Base-by-base conservation (phyloP, 192 early-diverging fungal genomes). In the Umbelopsis ramanniana region DNA sequence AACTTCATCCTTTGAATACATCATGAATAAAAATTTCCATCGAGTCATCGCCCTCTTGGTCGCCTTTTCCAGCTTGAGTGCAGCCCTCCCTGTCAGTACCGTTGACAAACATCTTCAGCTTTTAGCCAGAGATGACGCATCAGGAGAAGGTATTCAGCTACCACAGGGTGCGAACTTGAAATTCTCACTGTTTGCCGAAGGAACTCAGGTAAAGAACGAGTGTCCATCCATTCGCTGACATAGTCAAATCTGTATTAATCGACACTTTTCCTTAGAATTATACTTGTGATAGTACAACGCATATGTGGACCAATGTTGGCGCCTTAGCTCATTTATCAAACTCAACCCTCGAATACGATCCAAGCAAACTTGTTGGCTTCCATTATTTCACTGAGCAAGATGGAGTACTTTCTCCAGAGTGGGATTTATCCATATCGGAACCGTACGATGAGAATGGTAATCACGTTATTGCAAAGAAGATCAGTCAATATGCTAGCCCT, bases 271-370 rank as follows among this genome's bases (percentile, higher is more conserved):
- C 2, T 29, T 38, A 68, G 46, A 68, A 68, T 10, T 68, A 68
- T 45, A 68, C 67, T 14, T 68, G 67, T 46, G 45, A 68, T 46
- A 4, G 37, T 10, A 21, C 67, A 24, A 46, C 67, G 2, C 10
- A 40, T 8, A 68, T 38, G 37, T 68, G 67, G 67, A 38, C 40
- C 4, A 23, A 23, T 10, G 45, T 68, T 19, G 67, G 67, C 0
- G 67, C 67, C 24, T 48, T 68, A 23, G 67, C 67, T 22, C 67
- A 48, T 47, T 17, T 68, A 24, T 68, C 67, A 1, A 68, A 68
- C 43, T 26, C 40, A 14, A 37, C 67, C 7, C 14, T 68, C 14
- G 23, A 47, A 9, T 68, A 68, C 46, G 67, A 68, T 29, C 67
- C 67, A 9, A 23, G 21, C 9, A 46, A 68, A 21, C 46, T 68